These are phyloP conservation scores for Trichocladium antarcticum DNA, from an alignment of 495 filamentous ascomycete species.

Conservation along the genomic window DNA sequence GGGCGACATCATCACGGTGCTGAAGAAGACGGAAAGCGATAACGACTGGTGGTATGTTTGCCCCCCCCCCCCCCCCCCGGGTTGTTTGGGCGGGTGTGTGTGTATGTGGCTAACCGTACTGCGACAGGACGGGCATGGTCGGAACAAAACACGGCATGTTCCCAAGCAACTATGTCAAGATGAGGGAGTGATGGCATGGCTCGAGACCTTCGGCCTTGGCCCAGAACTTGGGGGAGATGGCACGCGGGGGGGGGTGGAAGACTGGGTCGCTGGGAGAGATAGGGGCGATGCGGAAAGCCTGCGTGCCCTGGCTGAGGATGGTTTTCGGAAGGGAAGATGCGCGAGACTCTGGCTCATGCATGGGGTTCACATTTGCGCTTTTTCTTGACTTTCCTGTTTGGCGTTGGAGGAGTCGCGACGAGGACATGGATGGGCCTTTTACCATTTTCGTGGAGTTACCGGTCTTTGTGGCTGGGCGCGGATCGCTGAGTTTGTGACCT, in stretches of 20 bases:
- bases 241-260: too few species aligned
- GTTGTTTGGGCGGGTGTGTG: too few species aligned
- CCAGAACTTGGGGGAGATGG: too few species aligned
- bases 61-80: too few species aligned
- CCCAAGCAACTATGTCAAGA: constrained; percentile 47
- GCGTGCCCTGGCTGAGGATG: too few species aligned
- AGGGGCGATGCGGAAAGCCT: too few species aligned
- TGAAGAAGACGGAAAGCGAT: constrained; percentile 87
- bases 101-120: constrained; percentile 13
- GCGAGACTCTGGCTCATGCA: background rate
- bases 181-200: constrained; percentile 38
- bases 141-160: constrained; percentile 45
- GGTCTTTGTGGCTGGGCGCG: background rate
- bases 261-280: too few species aligned
- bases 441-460: background rate
- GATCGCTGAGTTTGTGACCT: background rate
- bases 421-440: background rate
- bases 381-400: constrained; percentile 22
- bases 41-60: constrained; percentile 74
- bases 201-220: too few species aligned
- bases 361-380: background rate
- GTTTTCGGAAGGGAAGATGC: too few species aligned
- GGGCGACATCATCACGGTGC: constrained; percentile 92
- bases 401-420: constrained; percentile 25
- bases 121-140: constrained; percentile 45